Evolutionary conservation across 495 filamentous ascomycete genomes (phyloP).

Genomic region (Usnea hakonensis): DNA sequence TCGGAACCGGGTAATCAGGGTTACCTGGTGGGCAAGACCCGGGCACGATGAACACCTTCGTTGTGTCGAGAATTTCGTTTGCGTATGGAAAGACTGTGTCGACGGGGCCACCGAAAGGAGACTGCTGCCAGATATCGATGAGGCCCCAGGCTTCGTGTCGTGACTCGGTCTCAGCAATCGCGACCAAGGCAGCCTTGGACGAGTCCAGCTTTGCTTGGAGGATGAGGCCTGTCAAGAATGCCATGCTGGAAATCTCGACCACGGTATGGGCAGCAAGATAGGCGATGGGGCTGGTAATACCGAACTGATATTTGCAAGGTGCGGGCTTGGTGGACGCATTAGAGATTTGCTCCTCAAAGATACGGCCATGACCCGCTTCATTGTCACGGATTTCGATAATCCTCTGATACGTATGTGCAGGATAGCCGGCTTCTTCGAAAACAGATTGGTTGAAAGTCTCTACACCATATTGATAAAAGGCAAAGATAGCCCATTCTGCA

Average conservation of each 20-base stretch:
- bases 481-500: conserved; percentile 49
- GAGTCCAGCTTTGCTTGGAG: conserved; percentile 33
- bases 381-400: conserved; percentile 49
- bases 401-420: conserved; percentile 40
- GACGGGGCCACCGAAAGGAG: conserved; percentile 42
- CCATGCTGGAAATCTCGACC: conserved; percentile 47
- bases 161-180: conserved; percentile 42
- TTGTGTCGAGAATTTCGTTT: conserved; percentile 45
- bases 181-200: conserved; percentile 39
- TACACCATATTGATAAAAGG: conserved; percentile 46
- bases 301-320: conserved; percentile 41
- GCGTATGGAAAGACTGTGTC: conserved; percentile 49
- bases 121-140: conserved; percentile 42
- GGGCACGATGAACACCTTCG: conserved; percentile 40
- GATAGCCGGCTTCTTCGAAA: conserved; percentile 38
- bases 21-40: conserved; percentile 44
- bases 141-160: conserved; percentile 45
- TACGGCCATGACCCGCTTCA: conserved; percentile 48
- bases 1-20: conserved; percentile 41
- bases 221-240: conserved; percentile 45
- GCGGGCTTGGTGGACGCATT: conserved; percentile 45
- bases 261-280: conserved; percentile 42
- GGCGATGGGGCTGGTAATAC: conserved; percentile 27
- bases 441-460: conserved; percentile 36
- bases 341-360: conserved; percentile 49